Evolutionary conservation across 768 basidiomycete species (phyloP).

Genomic region (Xerocomellus dryophilus): DNA sequence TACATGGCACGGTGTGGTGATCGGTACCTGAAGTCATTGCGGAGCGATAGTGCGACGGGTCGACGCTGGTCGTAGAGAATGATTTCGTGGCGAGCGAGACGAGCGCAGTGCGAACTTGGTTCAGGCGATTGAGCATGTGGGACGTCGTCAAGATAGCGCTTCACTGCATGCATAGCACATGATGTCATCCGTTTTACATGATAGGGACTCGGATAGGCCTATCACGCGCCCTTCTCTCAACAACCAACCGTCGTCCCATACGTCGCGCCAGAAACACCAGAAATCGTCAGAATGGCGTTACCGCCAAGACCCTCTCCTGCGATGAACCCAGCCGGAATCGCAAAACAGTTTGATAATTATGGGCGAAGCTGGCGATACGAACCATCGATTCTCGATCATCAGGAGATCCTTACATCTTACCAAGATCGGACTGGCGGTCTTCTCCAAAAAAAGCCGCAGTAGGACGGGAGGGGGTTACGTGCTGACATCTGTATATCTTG

Average conservation of each 20-base stretch:
- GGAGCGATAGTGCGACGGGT: conserved; percentile 39
- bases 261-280: conserved; percentile 24
- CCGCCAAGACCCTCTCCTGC: conserved; percentile 38
- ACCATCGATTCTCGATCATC: background rate
- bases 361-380: background rate
- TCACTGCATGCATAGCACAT: background rate
- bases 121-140: conserved; percentile 28
- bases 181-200: conserved; percentile 1
- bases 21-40: conserved; percentile 36
- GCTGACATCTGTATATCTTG: background rate
- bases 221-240: no score
- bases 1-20: background rate
- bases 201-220: no score
- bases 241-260: conserved; percentile 30
- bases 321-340: conserved; percentile 39
- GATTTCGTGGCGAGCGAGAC: conserved; percentile 21
- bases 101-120: conserved; percentile 19
- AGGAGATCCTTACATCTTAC: background rate
- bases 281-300: conserved; percentile 31
- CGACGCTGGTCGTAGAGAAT: conserved; percentile 24
- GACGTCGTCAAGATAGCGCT: background rate
- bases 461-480: no score
- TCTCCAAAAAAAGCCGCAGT: background rate
- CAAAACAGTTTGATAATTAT: conserved; percentile 27
- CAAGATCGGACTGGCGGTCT: background rate